Evolutionary conservation across 768 basidiomycete genomes (phyloP).

Genomic region (Phaeotremella fagi): DNA sequence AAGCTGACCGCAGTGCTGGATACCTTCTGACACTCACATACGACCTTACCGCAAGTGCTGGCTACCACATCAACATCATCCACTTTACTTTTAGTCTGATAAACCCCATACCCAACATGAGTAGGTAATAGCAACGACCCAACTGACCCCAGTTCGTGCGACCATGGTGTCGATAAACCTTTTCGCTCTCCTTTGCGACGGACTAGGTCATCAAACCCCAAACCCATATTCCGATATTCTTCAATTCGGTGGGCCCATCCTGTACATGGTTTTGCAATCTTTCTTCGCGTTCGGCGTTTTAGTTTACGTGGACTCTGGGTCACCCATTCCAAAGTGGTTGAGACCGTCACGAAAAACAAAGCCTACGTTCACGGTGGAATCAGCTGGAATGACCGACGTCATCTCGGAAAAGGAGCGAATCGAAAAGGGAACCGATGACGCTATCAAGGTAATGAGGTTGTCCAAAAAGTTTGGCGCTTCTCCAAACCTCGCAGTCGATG

Average conservation of each 20-base stretch:
- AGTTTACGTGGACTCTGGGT: slow-evolving; percentile 69
- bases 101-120: slow-evolving; percentile 58
- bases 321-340: slow-evolving; percentile 50
- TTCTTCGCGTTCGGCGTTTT: slow-evolving; percentile 61
- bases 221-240: slow-evolving; percentile 56
- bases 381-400: slow-evolving; percentile 52
- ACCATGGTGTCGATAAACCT: slow-evolving; percentile 71
- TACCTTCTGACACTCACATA: slow-evolving; percentile 72
- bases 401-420: slow-evolving; percentile 56
- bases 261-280: slow-evolving; percentile 63
- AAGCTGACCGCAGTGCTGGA: slow-evolving; percentile 58
- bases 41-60: slow-evolving; percentile 59
- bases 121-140: slow-evolving; percentile 11
- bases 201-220: slow-evolving; percentile 53
- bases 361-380: slow-evolving; percentile 3
- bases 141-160: slow-evolving; percentile 57
- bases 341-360: slow-evolving; percentile 15
- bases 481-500: slow-evolving; percentile 59
- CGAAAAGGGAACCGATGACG: slow-evolving; percentile 49
- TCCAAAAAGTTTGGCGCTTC: slow-evolving; percentile 59
- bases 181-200: slow-evolving; percentile 68
- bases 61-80: slow-evolving; percentile 58
- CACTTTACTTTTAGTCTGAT: slow-evolving; percentile 66
- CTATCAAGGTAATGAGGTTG: slow-evolving; percentile 61
- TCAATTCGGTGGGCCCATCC: slow-evolving; percentile 68